Conservation (phyloP, 371 early-diverging fungal species). For the Mucor saturninus region DNA sequence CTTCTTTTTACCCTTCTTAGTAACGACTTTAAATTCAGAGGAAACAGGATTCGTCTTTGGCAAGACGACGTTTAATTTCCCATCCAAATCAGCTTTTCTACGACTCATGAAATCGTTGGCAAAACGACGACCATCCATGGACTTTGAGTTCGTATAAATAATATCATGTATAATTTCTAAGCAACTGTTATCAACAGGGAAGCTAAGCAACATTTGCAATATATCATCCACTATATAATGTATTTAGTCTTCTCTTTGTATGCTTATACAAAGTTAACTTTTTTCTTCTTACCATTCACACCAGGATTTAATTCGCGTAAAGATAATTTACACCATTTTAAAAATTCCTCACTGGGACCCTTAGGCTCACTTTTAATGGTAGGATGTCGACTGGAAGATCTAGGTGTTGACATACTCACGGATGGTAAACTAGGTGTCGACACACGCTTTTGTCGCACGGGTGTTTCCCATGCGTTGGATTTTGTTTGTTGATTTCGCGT, state of each 20-base stretch:
- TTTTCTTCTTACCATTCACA: constrained; percentile 45
- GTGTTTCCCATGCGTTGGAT: constrained; percentile 4
- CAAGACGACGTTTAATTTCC: constrained; percentile 21
- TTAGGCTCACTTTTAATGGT: constrained; percentile 18
- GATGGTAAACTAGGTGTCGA: constrained; percentile 8
- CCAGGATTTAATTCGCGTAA: constrained; percentile 58
- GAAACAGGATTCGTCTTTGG: constrained; percentile 11
- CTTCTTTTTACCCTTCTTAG: constrained; percentile 26
- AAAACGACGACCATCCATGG: constrained; percentile 73
- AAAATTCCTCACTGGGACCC: constrained; percentile 67
- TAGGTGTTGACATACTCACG: background rate
- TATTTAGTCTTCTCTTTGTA: background rate
- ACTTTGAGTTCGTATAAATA: constrained; percentile 66
- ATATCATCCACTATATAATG: constrained; percentile 55
- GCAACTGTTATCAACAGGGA: constrained; percentile 67
- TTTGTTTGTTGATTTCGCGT: constrained; percentile 1
- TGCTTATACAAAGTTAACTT: background rate
- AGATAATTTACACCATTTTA: constrained; percentile 69
- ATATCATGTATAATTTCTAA: constrained; percentile 74
- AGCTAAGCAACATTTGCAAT: constrained; percentile 70
- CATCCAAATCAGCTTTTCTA: constrained; percentile 66
- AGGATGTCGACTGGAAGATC: background rate
- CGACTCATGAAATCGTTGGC: constrained; percentile 73
- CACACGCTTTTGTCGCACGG: constrained; percentile 14
- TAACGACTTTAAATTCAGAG: constrained; percentile 21